These are phyloP conservation scores for Deuterostichococcus epilithicus DNA, from an alignment of 139 green algal genomes.

Conservation along the genomic window DNA sequence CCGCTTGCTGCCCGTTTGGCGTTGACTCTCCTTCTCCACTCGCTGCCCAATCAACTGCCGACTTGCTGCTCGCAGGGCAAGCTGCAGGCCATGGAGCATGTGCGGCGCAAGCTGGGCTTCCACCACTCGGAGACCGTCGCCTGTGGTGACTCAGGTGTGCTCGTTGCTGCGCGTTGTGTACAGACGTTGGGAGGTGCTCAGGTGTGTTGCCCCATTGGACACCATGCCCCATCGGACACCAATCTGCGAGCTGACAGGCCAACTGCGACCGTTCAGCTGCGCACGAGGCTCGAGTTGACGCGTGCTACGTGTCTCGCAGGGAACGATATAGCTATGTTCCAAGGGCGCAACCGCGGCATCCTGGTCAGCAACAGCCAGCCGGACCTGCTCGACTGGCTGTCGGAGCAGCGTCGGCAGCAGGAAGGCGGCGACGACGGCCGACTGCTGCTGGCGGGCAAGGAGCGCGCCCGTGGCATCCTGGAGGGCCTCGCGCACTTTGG, in stretches of 20 bases:
- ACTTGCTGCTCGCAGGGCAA: slow-evolving; percentile 15
- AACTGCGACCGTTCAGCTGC: too few relatives aligned
- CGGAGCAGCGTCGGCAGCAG: slow-evolving; percentile 2
- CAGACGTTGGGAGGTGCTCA: too few relatives aligned
- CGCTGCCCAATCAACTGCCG: too few relatives aligned
- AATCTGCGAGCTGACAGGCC: too few relatives aligned
- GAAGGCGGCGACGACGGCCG: slow-evolving; percentile 5
- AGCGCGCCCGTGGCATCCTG: slow-evolving; percentile 67
- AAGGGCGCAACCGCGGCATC: slow-evolving; percentile 30
- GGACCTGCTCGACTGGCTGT: slow-evolving; percentile 58
- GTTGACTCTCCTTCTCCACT: too few relatives aligned
- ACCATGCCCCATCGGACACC: too few relatives aligned
- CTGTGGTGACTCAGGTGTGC: slow-evolving; percentile 37
- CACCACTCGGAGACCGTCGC: slow-evolving; percentile 32
- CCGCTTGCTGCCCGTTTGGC: too few relatives aligned
- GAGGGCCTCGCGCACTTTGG: slow-evolving; percentile 66
- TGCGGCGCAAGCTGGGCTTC: slow-evolving; percentile 33
- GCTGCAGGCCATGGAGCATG: slow-evolving; percentile 36
- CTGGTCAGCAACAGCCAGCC: slow-evolving; percentile 83
- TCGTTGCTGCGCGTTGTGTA: too few relatives aligned
- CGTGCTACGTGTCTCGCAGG: slow-evolving; percentile 47
- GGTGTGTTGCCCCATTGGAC: too few relatives aligned
- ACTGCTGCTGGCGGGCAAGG: slow-evolving; percentile 14
- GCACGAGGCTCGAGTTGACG: slow-evolving; percentile 28
- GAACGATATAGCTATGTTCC: slow-evolving; percentile 60